These are phyloP conservation scores for Hymenoscyphus albidus DNA, from an alignment of 2,329 filamentous ascomycete genomes.

Conservation along the genomic window DNA sequence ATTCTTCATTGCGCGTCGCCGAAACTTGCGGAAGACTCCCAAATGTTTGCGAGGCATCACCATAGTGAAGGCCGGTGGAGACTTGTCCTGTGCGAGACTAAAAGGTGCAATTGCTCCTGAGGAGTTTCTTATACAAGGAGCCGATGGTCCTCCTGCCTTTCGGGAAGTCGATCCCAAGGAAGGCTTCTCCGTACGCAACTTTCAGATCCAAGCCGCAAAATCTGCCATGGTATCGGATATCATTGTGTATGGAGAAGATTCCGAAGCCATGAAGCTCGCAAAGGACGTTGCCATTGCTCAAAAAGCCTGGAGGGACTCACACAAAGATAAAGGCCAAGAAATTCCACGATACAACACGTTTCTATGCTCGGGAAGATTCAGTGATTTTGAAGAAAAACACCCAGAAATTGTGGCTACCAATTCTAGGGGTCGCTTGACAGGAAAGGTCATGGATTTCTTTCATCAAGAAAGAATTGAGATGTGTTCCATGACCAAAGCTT, in stretches of 20 bases:
- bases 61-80: constrained; percentile 83
- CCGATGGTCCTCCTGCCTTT: constrained; percentile 46
- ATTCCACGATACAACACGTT: constrained; percentile 81
- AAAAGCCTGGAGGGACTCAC: constrained; percentile 64
- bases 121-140: constrained; percentile 65
- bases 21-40: constrained; percentile 65
- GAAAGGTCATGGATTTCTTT: constrained; percentile 81
- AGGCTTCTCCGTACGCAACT: constrained; percentile 94
- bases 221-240: constrained; percentile 85
- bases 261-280: constrained; percentile 57
- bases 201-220: constrained; percentile 93
- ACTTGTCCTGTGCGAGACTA: constrained; percentile 68
- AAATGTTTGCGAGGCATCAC: constrained; percentile 77
- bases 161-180: constrained; percentile 80
- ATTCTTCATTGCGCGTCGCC: constrained; percentile 80
- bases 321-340: constrained; percentile 51
- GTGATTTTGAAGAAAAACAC: constrained; percentile 66
- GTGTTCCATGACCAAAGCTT: constrained; percentile 86
- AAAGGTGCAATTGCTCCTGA: constrained; percentile 83
- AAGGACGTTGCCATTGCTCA: constrained; percentile 75
- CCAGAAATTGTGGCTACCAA: constrained; percentile 72
- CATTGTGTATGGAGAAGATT: constrained; percentile 76
- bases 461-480: constrained; percentile 88
- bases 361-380: constrained; percentile 61
- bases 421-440: constrained; percentile 66